Evolutionary conservation across 2,329 filamentous ascomycete genomes (phyloP), one percentile per base, ranked within the genome.

Genomic region (Knufia fluminis): DNA sequence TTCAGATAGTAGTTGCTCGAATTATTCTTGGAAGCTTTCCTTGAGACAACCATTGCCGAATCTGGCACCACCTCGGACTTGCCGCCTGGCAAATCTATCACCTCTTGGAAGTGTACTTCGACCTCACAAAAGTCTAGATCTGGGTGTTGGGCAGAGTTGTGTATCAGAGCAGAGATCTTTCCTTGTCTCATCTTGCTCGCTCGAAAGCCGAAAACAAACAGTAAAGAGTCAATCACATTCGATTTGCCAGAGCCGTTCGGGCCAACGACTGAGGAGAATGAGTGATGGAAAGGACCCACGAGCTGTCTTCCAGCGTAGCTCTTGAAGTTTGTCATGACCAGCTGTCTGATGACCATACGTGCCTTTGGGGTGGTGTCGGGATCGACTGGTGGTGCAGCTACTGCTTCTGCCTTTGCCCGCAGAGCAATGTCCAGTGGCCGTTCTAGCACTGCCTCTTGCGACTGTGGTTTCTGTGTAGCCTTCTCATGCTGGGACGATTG

Each of bases 101-200:
- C 87, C 68, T 97, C 89, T 58, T 94, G 83, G 64, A 98, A 98
- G 65, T 96, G 87, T 3, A 98, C 94, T 49, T 94, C 86, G 9
- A 98, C 92, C 66, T 98, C 94, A 63, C 92, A 98, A 62, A 83
- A 82, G 42, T 94, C 86, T 17, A 98, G 71, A 60, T 96, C 79
- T 0, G 89, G 89, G 59, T 85, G 80, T 49, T 86, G 79, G 0
- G 89, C 90, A 10, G 92, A 97, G 66, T 97, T 98, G 71, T 98
- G 92, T 58, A 98, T 98, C 43, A 98, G 73, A 3, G 92, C 92
- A 1, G 92, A 98, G 42, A 98, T 89, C 71, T 98, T 98, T 62
- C 92, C 92, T 67, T 98, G 92, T 62, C 92, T 80, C 92, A 98
- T 98, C 71, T 98, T 98, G 75, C 91, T 97, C 36, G 92, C 92